A percentile compares a stretch with the other conserved stretches of the same genome.
Evolutionary conservation across 371 early-diverging fungal species (phyloP).

Genomic region (Rhizopus delemar): DNA sequence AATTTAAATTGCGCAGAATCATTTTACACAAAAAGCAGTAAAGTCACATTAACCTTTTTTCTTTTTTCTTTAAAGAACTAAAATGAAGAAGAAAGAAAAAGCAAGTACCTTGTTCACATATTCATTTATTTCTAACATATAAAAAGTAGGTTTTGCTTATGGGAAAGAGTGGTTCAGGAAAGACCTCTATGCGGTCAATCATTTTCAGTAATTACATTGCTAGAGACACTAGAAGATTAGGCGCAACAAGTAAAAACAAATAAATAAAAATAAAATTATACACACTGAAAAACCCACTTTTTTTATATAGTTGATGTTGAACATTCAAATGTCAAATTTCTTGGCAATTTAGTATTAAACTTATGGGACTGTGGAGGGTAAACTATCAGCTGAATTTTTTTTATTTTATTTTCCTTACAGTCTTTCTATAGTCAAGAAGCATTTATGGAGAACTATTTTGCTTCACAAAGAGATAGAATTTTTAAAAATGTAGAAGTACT

Average conservation of each 20-base stretch:
- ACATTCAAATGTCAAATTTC: constrained; percentile 91
- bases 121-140: not conserved
- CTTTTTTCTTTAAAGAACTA: not conserved
- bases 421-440: constrained; percentile 75
- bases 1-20: no score
- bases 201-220: constrained; percentile 97
- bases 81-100: constrained; percentile 11
- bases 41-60: constrained; percentile 2
- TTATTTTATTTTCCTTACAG: no score
- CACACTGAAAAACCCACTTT: no score
- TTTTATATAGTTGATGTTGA: constrained; percentile 86
- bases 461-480: constrained; percentile 88
- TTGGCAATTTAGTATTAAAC: constrained; percentile 92
- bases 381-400: constrained; percentile 1
- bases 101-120: not conserved
- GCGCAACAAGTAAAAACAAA: constrained; percentile 80
- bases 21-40: not conserved
- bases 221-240: constrained; percentile 90
- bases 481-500: constrained; percentile 97
- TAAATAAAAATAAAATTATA: not conserved
- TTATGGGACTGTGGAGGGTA: constrained; percentile 96
- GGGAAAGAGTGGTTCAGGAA: constrained; percentile 97
- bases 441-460: constrained; percentile 96
- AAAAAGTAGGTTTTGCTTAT: constrained; percentile 84
- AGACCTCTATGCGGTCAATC: constrained; percentile 97